Evolutionary conservation across 2,329 filamentous ascomycete genomes (phyloP), one percentile per base, ranked within the genome.

Genomic region (Albophoma yamanashiensis): DNA sequence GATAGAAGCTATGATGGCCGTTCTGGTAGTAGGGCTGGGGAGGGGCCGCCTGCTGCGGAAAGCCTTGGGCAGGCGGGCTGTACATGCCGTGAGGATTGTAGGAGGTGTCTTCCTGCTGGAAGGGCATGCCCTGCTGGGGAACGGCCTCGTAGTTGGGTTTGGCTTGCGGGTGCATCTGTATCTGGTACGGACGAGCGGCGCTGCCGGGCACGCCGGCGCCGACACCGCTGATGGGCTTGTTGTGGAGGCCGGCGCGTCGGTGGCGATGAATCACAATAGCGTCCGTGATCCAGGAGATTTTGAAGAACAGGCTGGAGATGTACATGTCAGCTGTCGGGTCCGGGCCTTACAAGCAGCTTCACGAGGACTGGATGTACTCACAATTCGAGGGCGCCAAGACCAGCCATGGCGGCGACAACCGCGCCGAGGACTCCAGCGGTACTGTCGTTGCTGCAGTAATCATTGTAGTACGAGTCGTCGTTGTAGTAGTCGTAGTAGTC

Each of bases 361-460:
- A 20, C 17, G 31, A 22, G 31, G 50, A 31, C 31, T 20, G 31
- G 34, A 56, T 38, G 14, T 38, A 71, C 77, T 66, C 69, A 81
- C 79, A 78, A 79, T 39, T 76, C 64, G 0, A 79, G 15, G 1
- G 69, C 75, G 5, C 77, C 78, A 0, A 81, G 60, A 2, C 69
- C 77, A 4, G 75, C 70, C 0, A 72, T 74, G 4, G 71, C 74
- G 0, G 73, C 68, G 15, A 69, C 62, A 20, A 70, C 45, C n/a
- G 11, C 22, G 25, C 43, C 38, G 50, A 55, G 27, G 58, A 6
- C 34, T 20, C 20, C 11, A 31, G 2, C 14, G 50, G 4, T 7
- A 58, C 45, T 14, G 53, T 40, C 34, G 60, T 40, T 8, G 50
- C 47, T 34, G 58, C 58, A 53, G 27, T n/a, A 36, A 20, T n/a